Percentiles rank a stretch among this genome's conserved stretches.
Evolutionary conservation across 208 protist species (phyloP).

Genomic region (Polymyxa betae): DNA sequence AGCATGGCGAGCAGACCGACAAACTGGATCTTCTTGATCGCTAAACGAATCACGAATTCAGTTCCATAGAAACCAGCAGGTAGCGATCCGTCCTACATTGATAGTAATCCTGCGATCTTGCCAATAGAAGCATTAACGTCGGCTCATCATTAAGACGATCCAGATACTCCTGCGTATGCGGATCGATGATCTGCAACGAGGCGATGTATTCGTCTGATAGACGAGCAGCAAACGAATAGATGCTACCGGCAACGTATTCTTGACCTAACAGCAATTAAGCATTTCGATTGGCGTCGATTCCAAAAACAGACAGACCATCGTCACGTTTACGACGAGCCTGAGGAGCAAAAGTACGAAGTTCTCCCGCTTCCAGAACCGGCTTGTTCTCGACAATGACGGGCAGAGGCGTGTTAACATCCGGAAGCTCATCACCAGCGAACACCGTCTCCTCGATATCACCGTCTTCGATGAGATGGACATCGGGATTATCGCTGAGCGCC

Average conservation of each 20-base stretch:
- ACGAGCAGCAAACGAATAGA: constrained; percentile 74
- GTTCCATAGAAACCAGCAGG: too few species aligned
- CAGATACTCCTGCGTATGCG: constrained; percentile 77
- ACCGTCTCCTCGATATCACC: constrained; percentile 53
- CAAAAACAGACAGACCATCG: too few species aligned
- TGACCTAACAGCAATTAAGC: too few species aligned
- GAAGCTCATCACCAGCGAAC: constrained; percentile 5
- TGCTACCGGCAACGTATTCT: constrained; percentile 63
- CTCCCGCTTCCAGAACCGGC: constrained; percentile 12
- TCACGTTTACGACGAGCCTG: neutral
- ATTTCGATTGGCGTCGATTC: too few species aligned
- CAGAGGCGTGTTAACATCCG: constrained; percentile 27
- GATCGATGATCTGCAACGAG: constrained; percentile 75
- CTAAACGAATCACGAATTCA: too few species aligned
- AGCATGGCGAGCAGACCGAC: constrained; percentile 68
- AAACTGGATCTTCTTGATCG: neutral
- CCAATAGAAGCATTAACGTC: constrained; percentile 65
- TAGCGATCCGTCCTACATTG: neutral
- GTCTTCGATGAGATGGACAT: constrained; percentile 54
- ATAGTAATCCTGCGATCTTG: constrained; percentile 69
- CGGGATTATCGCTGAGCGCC: constrained; percentile 49
- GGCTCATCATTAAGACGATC: constrained; percentile 74
- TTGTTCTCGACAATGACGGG: neutral
- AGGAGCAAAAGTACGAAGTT: neutral
- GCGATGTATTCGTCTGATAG: constrained; percentile 79